Base-by-base conservation (phyloP, 2,329 filamentous ascomycete species). In the Arthroderma sp. region DNA sequence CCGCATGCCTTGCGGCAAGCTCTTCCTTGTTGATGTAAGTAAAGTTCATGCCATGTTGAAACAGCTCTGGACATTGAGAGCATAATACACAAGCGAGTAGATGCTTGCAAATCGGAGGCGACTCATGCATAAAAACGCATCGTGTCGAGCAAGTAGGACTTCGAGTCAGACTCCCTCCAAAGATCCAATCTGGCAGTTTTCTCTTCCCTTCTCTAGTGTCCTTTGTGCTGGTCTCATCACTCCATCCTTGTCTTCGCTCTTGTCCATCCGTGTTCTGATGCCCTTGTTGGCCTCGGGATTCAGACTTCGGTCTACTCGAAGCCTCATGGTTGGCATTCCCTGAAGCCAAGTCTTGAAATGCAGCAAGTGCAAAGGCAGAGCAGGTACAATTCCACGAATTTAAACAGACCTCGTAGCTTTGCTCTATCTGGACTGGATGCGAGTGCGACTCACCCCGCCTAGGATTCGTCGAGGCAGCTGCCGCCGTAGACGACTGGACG, bases 311-410 rank as follows among this genome's bases (percentile, higher is more conserved):
- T 4, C 38, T 29, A 22, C 15, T 22, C 1, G 15, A 22, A 22
- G 15, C 15, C 15, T 22, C 15, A 22, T 22, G 15, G 15, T 22
- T 22, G 15, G 15, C 15, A 22, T 22, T 22, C 15, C 2, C 15
- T 22, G 3, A 22, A 22, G 15, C 15, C 15, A 36, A 4, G 33
- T 45, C 36, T 34, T 43, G 30, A 38, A 87, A 88, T 2, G 81
- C 75, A 15, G 80, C 71, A 50, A 93, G 80, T 0, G 81, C 74
- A 61, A 96, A 96, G 1, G 79, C 80, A 3, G 87, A 82, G 66
- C 91, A 98, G 1, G 78, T 85, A 63, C 91, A 98, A 61, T 83
- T 87, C 91, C 91, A 96, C 1, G 81, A 77, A 1, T 61, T 54
- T 1, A 88, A 71, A 6, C 80, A 76, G 10, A 96, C 83, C 53